Base-by-base conservation (phyloP, 176 grass and related monocot genomes). In the Oryza glaberrima region DNA sequence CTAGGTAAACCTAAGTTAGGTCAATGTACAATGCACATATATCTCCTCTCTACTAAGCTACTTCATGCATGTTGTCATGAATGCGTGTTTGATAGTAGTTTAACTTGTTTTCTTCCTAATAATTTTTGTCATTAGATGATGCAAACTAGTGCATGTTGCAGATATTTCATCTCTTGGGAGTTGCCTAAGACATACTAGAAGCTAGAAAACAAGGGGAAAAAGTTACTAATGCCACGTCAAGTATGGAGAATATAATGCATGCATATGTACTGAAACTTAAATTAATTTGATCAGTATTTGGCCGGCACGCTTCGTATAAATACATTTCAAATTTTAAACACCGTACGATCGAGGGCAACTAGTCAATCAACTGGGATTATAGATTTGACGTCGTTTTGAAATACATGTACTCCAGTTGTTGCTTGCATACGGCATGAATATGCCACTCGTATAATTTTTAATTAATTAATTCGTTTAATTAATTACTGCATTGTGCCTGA, bases 1-100 rank as follows among this genome's bases (percentile, higher is more conserved):
- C 25, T 51, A 75, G 43, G 44, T 48, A 16, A 73, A 28, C 20
- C 5, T 65, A 65, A 73, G 76, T 86, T 86, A 80, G 77, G 60
- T 81, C 84, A 67, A 72, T 32, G 45, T 80, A 54, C 56, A 80
- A 49, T 2, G 72, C 20, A 52, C 15, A 20, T 20, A 20, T 58
- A 58, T 66, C 7, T 34, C 58, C 58, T 63, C n/a, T 63, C 19
- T 23, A 58, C 58, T 63, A 63, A 71, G 35, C 47, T 64, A 64
- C 1, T 25, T 52, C 72, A 52, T 52, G 72, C 72, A 52, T 52
- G 72, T 3, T 75, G 44, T 2, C 20, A 52, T 73, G 58, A 63
- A 63, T 63, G 19, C 52, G 22, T 65, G 40, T 8, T 71, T 23
- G 20, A 23, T 72, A 48, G 19, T 66, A 73, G 35, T 86, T 15